A percentile compares a stretch with the other conserved stretches of the same genome.
Evolutionary conservation across 1,139 yeast species (phyloP).

Genomic region (Meyerozyma sp.): DNA sequence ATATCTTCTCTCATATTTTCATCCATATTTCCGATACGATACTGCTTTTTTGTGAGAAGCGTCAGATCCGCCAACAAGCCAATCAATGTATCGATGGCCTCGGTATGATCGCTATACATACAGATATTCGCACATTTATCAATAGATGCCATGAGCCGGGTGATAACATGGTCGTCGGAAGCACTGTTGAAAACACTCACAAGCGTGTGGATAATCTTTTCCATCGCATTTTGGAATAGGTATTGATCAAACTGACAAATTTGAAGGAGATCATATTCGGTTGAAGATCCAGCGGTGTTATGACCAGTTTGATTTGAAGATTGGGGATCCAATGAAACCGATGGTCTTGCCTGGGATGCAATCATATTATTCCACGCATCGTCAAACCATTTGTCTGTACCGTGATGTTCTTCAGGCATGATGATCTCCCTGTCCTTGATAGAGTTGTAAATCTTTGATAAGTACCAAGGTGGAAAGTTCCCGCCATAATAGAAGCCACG

Average conservation of each 20-base stretch:
- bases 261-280: constrained; percentile 8
- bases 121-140: constrained; percentile 83
- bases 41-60: constrained; percentile 32
- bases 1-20: constrained; percentile 40
- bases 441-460: constrained; percentile 73
- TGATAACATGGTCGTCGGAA: constrained; percentile 81
- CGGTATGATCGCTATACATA: constrained; percentile 50
- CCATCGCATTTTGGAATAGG: constrained; percentile 60
- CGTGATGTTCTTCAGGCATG: constrained; percentile 96
- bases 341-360: constrained; percentile 35
- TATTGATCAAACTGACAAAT: constrained; percentile 57
- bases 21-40: constrained; percentile 9
- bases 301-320: constrained; percentile 3
- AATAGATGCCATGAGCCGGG: constrained; percentile 79
- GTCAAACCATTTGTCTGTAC: constrained; percentile 84
- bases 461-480: constrained; percentile 83
- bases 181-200: constrained; percentile 81
- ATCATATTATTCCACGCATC: constrained; percentile 87
- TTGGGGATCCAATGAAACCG: constrained; percentile 7
- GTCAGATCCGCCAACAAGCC: constrained; percentile 62
- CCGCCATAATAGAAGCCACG: constrained; percentile 72
- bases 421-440: constrained; percentile 86
- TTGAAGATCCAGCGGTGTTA: constrained; percentile 12
- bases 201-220: constrained; percentile 61
- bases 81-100: constrained; percentile 61